Base-by-base conservation (phyloP, 78 protist genomes). In the Cavenderia fasciculata region DNA sequence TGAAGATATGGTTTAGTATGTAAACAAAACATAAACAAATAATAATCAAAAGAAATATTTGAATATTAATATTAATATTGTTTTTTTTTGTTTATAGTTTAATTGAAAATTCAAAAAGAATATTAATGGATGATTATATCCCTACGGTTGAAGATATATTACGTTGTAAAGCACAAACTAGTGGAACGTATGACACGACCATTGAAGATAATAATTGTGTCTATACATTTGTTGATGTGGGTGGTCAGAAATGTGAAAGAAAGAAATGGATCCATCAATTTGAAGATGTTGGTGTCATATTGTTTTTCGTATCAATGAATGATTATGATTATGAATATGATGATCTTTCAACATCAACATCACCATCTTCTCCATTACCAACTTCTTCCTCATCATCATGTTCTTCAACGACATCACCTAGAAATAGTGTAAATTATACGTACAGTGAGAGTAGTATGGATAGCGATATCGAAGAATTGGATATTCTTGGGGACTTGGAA, bases 221-320 rank as follows among this genome's bases (percentile, higher is more conserved):
- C 23, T 79, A 34, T 16, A 57, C 54, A 25, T 79, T 79, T 65
- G 76, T 79, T n/a, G 88, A 79, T 65, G 63, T 54, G 11, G 76
- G 69, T 1, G 59, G 59, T 40, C 74, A 65, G 29, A 79, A 54
- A 66, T 66, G 76, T 66, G 76, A 79, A 8, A 63, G 88, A 66
- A 79, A 79, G 88, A 79, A 79, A 79, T 79, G 88, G 88, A 54
- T 79, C 2, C 77, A 79, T 40, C 88, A 79, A 14, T 65, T 79
- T 49, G 88, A 79, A 14, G 88, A 79, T 79, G 66, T 79, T 18
- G 68, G 73, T 51, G 36, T 52, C 25, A 79, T 79, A 11, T 33
- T 66, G 23, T 79, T 27, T 36, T 79, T 79, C 41, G 56, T 65
- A 4, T 51, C 77, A 18, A 41, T 79, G 8, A 56, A 79, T 33